These are phyloP conservation scores for Silene latifolia DNA, from an alignment of 148 eudicot species.

Conservation along the genomic window DNA sequence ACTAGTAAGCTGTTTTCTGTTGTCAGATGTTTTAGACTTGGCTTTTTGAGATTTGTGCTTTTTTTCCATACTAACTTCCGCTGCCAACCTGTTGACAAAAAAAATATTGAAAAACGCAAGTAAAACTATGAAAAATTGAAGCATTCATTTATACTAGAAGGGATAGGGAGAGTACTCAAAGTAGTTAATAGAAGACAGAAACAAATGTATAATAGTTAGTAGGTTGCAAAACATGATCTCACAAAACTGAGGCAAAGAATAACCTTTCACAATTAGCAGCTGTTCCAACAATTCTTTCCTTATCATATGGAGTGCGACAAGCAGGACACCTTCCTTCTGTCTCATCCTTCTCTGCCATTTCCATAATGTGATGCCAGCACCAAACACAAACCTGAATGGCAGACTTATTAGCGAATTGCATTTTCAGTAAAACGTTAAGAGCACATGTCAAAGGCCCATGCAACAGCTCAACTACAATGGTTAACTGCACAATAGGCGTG, in stretches of 20 bases:
- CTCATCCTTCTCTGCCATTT: constrained; percentile 94
- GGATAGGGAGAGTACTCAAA: not conserved
- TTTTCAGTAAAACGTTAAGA: not conserved
- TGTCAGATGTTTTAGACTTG: constrained; percentile 63
- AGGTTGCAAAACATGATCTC: not conserved
- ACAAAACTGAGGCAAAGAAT: not conserved
- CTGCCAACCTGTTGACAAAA: constrained; percentile 49
- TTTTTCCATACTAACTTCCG: constrained; percentile 72
- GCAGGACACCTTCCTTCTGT: constrained; percentile 96
- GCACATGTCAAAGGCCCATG: not conserved
- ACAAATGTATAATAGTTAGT: not conserved
- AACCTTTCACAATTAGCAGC: constrained; percentile 80
- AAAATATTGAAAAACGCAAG: not conserved
- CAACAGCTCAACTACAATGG: not conserved
- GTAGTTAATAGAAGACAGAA: not conserved
- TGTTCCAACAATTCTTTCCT: constrained; percentile 84
- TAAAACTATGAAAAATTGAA: not conserved
- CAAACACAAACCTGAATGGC: constrained; percentile 87
- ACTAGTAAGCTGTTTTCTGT: constrained; percentile 82
- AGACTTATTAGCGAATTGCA: not conserved
- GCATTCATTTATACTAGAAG: not conserved
- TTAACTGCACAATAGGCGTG: not conserved
- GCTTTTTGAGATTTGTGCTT: constrained; percentile 65
- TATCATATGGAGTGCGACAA: constrained; percentile 86
- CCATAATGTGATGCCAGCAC: constrained; percentile 99